Evolutionary conservation across 176 grass and related monocot genomes (phyloP).

Genomic region (Panicum miliaceum): DNA sequence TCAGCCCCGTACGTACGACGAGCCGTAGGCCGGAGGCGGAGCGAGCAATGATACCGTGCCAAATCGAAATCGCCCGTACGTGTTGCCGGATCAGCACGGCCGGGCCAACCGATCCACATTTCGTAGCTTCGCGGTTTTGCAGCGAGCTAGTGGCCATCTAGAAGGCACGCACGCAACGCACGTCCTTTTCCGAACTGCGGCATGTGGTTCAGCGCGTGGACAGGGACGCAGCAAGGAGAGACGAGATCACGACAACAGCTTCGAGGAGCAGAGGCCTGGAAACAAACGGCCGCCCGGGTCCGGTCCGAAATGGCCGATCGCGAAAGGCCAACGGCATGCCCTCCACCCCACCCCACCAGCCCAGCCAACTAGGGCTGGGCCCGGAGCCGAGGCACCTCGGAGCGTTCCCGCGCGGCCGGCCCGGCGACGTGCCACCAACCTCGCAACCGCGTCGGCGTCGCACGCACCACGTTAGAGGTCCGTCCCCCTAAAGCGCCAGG

Average conservation of each 20-base stretch:
- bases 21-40: no score
- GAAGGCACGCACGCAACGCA: no score
- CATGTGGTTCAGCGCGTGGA: slow-evolving; percentile 3
- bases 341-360: neutral
- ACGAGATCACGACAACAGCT: neutral
- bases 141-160: no score
- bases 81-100: neutral
- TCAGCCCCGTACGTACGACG: no score
- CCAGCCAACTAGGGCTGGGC: neutral
- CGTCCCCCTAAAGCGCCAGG: neutral
- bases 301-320: slow-evolving; percentile 18
- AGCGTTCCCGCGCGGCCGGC: slow-evolving; percentile 13
- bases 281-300: neutral
- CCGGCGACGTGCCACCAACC: slow-evolving; percentile 42
- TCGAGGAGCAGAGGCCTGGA: no score
- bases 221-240: slow-evolving; percentile 27
- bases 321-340: slow-evolving; percentile 35
- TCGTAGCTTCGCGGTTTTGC: neutral
- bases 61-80: neutral
- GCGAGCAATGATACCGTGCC: neutral
- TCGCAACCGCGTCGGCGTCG: neutral
- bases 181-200: neutral
- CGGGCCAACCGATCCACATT: neutral
- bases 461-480: slow-evolving; percentile 45
- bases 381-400: neutral